Evolutionary conservation across 176 grass and related monocot genomes (phyloP), one percentile per base, ranked within the genome.

Genomic region (Cenchrus fungigraminus): DNA sequence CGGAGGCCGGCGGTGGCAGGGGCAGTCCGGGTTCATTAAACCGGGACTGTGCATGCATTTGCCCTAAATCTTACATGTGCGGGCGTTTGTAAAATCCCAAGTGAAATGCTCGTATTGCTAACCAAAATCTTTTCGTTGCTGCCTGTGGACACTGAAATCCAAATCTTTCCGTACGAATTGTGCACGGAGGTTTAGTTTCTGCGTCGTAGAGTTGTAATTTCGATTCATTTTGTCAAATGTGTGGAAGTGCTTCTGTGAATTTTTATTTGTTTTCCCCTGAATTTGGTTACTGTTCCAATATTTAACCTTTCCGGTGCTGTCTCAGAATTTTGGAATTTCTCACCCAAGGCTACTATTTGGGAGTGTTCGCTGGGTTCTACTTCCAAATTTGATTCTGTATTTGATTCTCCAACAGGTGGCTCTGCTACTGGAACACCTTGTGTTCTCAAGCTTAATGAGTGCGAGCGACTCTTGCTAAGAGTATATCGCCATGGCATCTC

Each of bases 401-500:
- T 32, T 53, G 46, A 60, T 87, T 86, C 13, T 68, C 16, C 11
- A 2, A 59, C 73, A 81, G 86, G 65, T 73, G 58, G 34, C 67
- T 16, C 31, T 69, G 31, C 65, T 65, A 72, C 52, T 65, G 25
- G 25, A 62, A 70, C 37, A n/a, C 80, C 71, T 17, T 72, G 68
- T 82, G 58, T 91, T 86, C 53, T 43, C 81, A 91, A 91, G 6
- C 55, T 86, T 81, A 74, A 86, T 71, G 71, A 73, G 80, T 45
- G 84, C 28, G 73, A 62, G 77, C 46, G 68, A 42, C 25, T 58
- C 71, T 89, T 72, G 57, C 51, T 88, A 80, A 78, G n/a, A 87
- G 55, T 65, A 65, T 53, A 76, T 76, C n/a, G 80, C 82, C 85
- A 97, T 94, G 92, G 87, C 89, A 74, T 97, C 90, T 90, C 95